Conservation (phyloP, 345 rosid species). For the Populus simonii region DNA sequence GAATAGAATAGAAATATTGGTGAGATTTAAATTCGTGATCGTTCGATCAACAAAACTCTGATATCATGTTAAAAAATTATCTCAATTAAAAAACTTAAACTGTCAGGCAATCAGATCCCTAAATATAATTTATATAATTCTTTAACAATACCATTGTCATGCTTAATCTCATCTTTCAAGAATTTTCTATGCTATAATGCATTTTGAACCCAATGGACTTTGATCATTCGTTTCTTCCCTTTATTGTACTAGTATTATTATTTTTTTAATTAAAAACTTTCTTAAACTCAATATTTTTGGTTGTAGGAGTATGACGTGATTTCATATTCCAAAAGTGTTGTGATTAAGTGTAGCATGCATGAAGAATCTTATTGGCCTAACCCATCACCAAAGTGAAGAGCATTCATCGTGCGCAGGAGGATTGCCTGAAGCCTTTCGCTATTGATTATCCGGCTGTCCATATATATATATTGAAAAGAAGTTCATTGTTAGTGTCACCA, state of each 20-base stretch:
- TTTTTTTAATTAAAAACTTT: background rate
- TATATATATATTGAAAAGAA: no score
- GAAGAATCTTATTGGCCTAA: conserved; percentile 15
- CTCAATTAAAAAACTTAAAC: no score
- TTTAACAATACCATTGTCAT: no score
- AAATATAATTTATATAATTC: no score
- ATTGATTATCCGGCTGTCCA: background rate
- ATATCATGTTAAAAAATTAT: no score
- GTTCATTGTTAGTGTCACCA: background rate
- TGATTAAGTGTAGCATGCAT: conserved; percentile 23
- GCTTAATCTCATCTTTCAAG: background rate
- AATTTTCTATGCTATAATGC: background rate
- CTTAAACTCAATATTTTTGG: background rate
- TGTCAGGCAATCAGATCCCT: no score
- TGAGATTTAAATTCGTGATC: no score
- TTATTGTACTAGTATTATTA: background rate
- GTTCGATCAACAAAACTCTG: no score
- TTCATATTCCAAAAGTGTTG: background rate
- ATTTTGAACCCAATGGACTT: background rate
- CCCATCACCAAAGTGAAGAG: background rate
- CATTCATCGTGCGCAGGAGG: background rate
- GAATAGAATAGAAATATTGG: no score
- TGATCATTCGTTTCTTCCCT: background rate
- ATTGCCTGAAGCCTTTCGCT: background rate
- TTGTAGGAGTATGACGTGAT: background rate